Evolutionary conservation across 345 rosid species (phyloP), one percentile per base, ranked within the genome.

Genomic region (Populus simonii): DNA sequence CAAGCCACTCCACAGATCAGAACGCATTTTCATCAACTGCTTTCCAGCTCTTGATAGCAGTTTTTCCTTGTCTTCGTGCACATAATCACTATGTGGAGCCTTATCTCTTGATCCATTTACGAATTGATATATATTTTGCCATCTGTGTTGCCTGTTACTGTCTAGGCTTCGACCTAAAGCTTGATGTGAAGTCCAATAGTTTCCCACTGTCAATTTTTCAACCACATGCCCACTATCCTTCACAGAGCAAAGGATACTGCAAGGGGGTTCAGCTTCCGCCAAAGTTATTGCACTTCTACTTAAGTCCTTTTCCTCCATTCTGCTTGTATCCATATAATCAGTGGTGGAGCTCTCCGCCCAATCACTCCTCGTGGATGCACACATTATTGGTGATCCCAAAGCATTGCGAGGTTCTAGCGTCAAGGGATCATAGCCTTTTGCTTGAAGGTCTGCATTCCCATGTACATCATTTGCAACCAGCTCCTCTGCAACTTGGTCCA

Each of bases 401-500:
- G 79, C 45, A 80, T 82, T 76, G 5, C 55, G 84, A 49, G 35
- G 83, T 72, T 82, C 88, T 20, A 81, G 75, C 80, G 82, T 86
- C 78, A 84, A 76, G 33, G 89, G 82, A 81, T 74, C 79, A 67
- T 80, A 77, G 1, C 74, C 86, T 77, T 83, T 71, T 53, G 71
- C 68, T 73, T 76, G 79, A 51, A 83, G 71, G 41, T 83, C 80
- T 73, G 73, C 51, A 66, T 77, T 71, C 38, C 69, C 80, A 55
- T 66, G 75, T 76, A 72, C 71, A 71, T 80, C 84, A 71, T 75
- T 87, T 53, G 84, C 78, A 38, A 78, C 83, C 23, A 77, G 80
- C 65, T 87, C 88, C 78, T 88, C 86, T 69, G 80, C 88, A 22
- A 78, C 74, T 84, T 83, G 70, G 36, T 87, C 91, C 93, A 90